A percentile compares a stretch with the other conserved stretches of the same genome.
Conservation (phyloP, 139 green algal species). For the Closterium sp. region DNA sequence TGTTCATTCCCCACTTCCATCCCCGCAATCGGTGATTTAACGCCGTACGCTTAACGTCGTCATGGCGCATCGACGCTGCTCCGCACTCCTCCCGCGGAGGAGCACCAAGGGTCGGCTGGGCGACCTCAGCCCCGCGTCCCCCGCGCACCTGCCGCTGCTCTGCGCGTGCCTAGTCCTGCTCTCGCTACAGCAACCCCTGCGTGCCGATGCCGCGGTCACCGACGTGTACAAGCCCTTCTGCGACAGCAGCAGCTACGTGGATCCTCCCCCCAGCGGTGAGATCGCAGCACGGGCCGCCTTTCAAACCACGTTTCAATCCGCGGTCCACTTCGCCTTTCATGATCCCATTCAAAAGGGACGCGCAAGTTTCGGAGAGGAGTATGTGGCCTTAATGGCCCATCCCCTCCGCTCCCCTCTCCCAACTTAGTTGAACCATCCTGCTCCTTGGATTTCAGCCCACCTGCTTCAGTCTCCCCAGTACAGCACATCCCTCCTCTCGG, state of each 20-base stretch:
- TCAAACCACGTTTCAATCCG: neutral
- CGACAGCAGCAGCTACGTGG: neutral
- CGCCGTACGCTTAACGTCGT: too few relatives aligned
- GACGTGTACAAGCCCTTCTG: conserved; percentile 8
- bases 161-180: neutral
- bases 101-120: neutral
- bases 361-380: too few relatives aligned
- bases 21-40: too few relatives aligned
- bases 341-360: too few relatives aligned
- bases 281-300: neutral
- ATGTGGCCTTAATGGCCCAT: too few relatives aligned
- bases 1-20: neutral
- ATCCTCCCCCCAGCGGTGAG: neutral
- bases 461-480: too few relatives aligned
- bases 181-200: neutral
- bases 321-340: too few relatives aligned
- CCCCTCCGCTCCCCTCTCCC: too few relatives aligned
- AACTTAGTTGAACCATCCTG: too few relatives aligned
- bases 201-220: neutral
- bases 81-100: neutral
- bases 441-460: too few relatives aligned
- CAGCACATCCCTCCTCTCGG: neutral
- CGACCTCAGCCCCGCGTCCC: neutral
- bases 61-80: neutral
- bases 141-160: neutral